phyloP scores from a whole-genome alignment of 2,329 filamentous ascomycete species.

The Cytospora paraplurivora region DNA sequence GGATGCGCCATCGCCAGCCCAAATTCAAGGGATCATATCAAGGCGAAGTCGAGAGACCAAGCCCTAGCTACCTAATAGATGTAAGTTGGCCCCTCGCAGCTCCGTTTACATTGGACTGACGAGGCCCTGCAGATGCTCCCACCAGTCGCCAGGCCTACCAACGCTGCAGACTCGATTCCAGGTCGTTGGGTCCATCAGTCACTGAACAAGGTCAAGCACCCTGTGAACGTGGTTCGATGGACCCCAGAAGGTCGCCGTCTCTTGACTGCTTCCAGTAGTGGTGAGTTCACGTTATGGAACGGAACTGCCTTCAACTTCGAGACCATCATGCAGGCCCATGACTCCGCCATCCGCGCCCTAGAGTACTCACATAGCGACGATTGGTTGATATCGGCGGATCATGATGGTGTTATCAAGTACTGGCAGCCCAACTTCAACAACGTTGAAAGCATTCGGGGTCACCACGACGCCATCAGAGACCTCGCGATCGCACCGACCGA shows the following conservation, averaged over 20 bases:
- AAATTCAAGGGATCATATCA: constrained; percentile 71
- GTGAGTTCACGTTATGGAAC: constrained; percentile 98
- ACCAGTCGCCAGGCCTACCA: constrained; percentile 72
- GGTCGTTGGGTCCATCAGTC: constrained; percentile 98
- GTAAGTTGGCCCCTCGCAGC: constrained; percentile 51
- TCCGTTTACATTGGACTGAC: constrained; percentile 28
- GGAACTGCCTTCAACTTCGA: constrained; percentile 99
- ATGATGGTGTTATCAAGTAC: constrained; percentile 95
- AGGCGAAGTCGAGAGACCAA: constrained; percentile 81
- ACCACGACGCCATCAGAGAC: constrained; percentile 86
- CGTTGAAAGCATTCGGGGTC: constrained; percentile 89
- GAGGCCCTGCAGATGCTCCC: constrained; percentile 71
- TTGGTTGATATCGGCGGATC: constrained; percentile 94
- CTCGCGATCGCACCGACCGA: constrained; percentile 93
- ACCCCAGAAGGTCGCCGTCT: constrained; percentile 92
- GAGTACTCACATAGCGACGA: constrained; percentile 94
- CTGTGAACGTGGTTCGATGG: constrained; percentile 96
- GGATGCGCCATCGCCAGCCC: constrained; percentile 81
- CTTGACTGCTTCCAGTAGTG: constrained; percentile 91
- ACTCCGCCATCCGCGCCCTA: constrained; percentile 79
- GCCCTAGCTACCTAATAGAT: constrained; percentile 86
- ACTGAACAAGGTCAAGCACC: constrained; percentile 96
- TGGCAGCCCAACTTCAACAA: constrained; percentile 99
- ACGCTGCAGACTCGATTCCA: constrained; percentile 83
- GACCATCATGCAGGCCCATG: constrained; percentile 98